A percentile compares a stretch with the other conserved stretches of the same genome.
phyloP scores from a whole-genome alignment of 78 protist genomes.

The Dictyostelium intermedium region DNA sequence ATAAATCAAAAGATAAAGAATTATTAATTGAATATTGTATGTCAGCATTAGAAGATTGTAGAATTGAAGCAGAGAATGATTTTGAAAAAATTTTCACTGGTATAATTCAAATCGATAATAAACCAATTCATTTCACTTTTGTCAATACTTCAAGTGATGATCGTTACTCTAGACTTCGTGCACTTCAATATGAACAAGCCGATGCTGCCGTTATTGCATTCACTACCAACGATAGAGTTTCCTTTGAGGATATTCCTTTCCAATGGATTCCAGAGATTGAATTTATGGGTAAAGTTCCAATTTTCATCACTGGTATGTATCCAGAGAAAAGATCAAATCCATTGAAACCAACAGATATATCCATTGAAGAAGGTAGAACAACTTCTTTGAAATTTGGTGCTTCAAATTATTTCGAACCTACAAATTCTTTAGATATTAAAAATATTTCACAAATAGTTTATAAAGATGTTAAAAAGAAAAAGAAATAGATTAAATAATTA shows the following conservation, averaged over 20 bases:
- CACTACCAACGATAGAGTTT: constrained; percentile 35
- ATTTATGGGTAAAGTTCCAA: constrained; percentile 75
- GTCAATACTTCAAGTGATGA: constrained; percentile 62
- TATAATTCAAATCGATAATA: neutral
- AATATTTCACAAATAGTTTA: constrained; percentile 18
- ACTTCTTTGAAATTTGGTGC: constrained; percentile 39
- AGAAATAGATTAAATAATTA: neutral
- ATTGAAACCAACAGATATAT: constrained; percentile 33
- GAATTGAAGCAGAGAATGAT: constrained; percentile 56
- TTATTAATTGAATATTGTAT: constrained; percentile 20
- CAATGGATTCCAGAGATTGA: constrained; percentile 77
- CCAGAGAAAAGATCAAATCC: constrained; percentile 29
- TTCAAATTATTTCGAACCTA: constrained; percentile 34
- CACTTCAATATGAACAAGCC: constrained; percentile 78
- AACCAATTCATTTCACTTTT: constrained; percentile 45
- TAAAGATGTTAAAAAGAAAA: constrained; percentile 61
- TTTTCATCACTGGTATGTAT: constrained; percentile 48
- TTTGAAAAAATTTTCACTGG: constrained; percentile 72
- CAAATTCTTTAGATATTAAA: constrained; percentile 15
- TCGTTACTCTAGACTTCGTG: constrained; percentile 72
- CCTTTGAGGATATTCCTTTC: constrained; percentile 74
- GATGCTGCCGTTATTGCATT: constrained; percentile 65
- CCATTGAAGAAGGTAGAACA: constrained; percentile 37
- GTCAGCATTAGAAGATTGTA: constrained; percentile 18
- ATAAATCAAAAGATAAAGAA: constrained; percentile 59